Evolutionary conservation across 441 rosid species (phyloP).

Genomic region (Gossypium davidsonii): DNA sequence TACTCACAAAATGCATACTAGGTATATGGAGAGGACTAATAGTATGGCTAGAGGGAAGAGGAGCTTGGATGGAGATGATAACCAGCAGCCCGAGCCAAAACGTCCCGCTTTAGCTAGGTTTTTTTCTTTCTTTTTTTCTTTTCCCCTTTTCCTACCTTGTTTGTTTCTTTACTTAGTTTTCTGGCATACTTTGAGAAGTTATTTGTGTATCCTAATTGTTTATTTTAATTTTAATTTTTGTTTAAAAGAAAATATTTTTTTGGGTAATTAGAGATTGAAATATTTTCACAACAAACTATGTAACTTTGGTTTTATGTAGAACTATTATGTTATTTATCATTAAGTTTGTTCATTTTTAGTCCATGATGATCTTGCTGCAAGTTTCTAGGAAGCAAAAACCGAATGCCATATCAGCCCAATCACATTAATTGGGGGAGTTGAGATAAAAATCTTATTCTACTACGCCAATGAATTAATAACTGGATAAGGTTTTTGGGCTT

Average conservation of each 20-base stretch:
- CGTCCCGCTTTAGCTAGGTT: slow-evolving; percentile 96
- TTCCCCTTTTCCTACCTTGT: not conserved
- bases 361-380: not conserved
- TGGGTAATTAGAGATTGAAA: not conserved
- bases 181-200: not conserved
- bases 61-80: slow-evolving; percentile 63
- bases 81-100: slow-evolving; percentile 68
- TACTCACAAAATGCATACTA: slow-evolving; percentile 37
- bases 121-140: not conserved
- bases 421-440: not conserved
- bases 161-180: not conserved
- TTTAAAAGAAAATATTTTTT: not conserved
- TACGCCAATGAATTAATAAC: not conserved
- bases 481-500: not conserved
- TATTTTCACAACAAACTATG: not conserved
- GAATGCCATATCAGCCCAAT: not conserved
- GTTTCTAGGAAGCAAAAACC: not conserved
- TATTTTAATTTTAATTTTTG: no score
- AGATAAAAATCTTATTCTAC: not conserved
- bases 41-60: slow-evolving; percentile 91
- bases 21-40: slow-evolving; percentile 72
- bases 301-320: not conserved
- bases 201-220: no score
- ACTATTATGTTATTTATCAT: not conserved
- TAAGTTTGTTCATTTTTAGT: not conserved